Evolutionary conservation across 2,329 filamentous ascomycete species (phyloP).

Genomic region (Bipolaris victoriae): DNA sequence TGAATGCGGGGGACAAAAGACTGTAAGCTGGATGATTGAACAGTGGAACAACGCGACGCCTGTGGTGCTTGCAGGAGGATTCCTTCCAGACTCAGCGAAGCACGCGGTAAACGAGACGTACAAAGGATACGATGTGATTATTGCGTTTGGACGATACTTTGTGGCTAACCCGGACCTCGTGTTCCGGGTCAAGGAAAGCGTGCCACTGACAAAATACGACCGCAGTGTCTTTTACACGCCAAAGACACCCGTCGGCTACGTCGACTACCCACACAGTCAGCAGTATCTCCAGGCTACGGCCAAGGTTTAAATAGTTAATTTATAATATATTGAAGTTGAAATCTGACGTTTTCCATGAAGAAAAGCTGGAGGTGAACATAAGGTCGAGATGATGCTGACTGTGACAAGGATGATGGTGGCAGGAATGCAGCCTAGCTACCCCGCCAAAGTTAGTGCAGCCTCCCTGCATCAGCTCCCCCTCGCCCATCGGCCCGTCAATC

Average conservation of each 20-base stretch:
- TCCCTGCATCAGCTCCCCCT: neutral
- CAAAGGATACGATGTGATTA: slow-evolving; percentile 31
- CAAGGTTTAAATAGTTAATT: neutral
- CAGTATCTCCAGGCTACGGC: slow-evolving; percentile 10
- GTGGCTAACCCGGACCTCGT: slow-evolving; percentile 55
- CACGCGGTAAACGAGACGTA: slow-evolving; percentile 46
- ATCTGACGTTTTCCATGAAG: too few relatives aligned
- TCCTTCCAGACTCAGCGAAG: slow-evolving; percentile 41
- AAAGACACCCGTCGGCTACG: slow-evolving; percentile 20
- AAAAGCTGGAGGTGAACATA: neutral
- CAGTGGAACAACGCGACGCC: slow-evolving; percentile 13
- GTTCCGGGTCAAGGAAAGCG: slow-evolving; percentile 49
- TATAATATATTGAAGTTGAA: neutral
- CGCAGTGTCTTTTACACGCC: slow-evolving; percentile 28
- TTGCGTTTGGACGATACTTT: slow-evolving; percentile 55
- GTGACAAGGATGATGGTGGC: neutral
- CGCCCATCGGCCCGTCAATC: neutral
- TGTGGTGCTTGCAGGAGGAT: slow-evolving; percentile 51
- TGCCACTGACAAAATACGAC: slow-evolving; percentile 51
- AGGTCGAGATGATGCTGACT: neutral
- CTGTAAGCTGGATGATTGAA: slow-evolving; percentile 20
- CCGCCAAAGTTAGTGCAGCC: neutral
- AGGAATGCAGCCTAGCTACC: neutral
- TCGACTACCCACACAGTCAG: slow-evolving; percentile 20
- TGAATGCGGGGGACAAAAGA: slow-evolving; percentile 20